These are phyloP conservation scores for Coffea canephora DNA, from an alignment of 257 asterid species.

Conservation along the genomic window DNA sequence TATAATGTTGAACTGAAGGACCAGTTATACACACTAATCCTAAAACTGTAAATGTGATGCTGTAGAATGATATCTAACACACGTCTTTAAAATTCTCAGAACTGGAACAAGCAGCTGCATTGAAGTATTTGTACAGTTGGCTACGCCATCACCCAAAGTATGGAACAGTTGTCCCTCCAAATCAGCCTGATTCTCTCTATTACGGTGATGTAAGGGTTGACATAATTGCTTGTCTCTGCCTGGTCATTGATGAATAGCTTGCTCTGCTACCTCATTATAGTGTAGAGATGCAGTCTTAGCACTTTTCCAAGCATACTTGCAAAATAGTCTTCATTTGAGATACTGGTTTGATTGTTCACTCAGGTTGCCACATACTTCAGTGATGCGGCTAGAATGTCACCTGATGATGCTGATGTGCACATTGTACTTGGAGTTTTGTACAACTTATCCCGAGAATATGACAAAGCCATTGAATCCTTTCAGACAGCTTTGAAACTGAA, in stretches of 20 bases:
- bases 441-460: constrained; percentile 87
- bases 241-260: not conserved
- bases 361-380: constrained; percentile 78
- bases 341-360: constrained; percentile 22
- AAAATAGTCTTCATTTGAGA: not conserved
- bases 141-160: constrained; percentile 85
- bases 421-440: constrained; percentile 92
- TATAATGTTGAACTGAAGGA: not conserved
- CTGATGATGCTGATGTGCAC: constrained; percentile 98
- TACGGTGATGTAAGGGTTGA: constrained; percentile 72
- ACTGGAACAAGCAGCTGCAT: constrained; percentile 93
- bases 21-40: not conserved
- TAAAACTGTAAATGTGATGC: not conserved
- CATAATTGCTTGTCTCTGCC: not conserved
- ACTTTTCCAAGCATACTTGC: not conserved
- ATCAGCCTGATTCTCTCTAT: constrained; percentile 75
- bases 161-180: constrained; percentile 68
- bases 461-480: constrained; percentile 88
- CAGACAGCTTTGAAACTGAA: constrained; percentile 90
- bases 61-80: not conserved
- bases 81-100: constrained; percentile 48
- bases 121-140: constrained; percentile 92
- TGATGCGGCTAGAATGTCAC: constrained; percentile 90
- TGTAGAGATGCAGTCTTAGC: constrained; percentile 3
- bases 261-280: not conserved